phyloP scores from a whole-genome alignment of 768 basidiomycete species.

The Podaxis pistillaris region DNA sequence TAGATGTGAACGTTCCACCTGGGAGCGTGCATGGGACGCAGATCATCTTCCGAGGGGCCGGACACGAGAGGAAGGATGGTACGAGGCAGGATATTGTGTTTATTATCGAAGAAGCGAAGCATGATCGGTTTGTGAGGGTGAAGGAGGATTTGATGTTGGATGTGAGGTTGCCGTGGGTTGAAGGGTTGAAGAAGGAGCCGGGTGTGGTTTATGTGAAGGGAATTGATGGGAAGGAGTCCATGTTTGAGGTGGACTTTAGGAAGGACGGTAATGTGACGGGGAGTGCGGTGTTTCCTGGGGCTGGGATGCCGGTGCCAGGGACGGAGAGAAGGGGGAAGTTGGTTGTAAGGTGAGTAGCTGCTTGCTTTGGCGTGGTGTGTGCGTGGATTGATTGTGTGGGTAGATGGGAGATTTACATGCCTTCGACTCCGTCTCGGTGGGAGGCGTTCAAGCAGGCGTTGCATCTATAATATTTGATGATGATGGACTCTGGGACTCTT shows the following conservation, averaged over 20 bases:
- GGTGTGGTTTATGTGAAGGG: slow-evolving; percentile 51
- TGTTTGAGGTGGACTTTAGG: slow-evolving; percentile 50
- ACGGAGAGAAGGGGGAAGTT: slow-evolving; percentile 56
- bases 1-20: slow-evolving; percentile 60
- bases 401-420: slow-evolving; percentile 12
- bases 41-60: slow-evolving; percentile 57
- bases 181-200: slow-evolving; percentile 46
- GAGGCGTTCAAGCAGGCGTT: slow-evolving; percentile 5
- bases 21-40: slow-evolving; percentile 61
- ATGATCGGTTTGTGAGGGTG: slow-evolving; percentile 56
- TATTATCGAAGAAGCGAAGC: slow-evolving; percentile 56
- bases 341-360: slow-evolving; percentile 51
- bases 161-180: slow-evolving; percentile 56
- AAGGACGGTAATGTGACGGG: slow-evolving; percentile 50
- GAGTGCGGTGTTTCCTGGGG: slow-evolving; percentile 48
- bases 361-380: not conserved
- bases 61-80: slow-evolving; percentile 59
- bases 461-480: not conserved
- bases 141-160: slow-evolving; percentile 57
- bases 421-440: not conserved
- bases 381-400: not conserved
- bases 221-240: slow-evolving; percentile 53
- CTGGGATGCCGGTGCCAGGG: slow-evolving; percentile 62
- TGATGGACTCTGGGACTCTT: not conserved
- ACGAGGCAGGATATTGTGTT: slow-evolving; percentile 66